Evolutionary conservation across 257 asterid species (phyloP).

Genomic region (Salvia splendens): DNA sequence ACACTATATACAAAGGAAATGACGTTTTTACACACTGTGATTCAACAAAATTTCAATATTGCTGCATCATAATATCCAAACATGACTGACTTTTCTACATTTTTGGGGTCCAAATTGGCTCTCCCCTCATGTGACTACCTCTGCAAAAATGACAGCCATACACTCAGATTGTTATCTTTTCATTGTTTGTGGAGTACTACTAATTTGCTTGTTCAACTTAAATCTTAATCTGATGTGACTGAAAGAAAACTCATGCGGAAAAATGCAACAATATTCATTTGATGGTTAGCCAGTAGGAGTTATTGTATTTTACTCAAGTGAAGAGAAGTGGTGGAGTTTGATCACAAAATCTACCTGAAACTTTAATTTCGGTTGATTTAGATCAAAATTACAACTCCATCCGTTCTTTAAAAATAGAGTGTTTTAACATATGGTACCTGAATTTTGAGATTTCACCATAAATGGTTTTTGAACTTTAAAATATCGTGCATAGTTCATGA

Average conservation of each 20-base stretch:
- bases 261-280: too few species aligned
- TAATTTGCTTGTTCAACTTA: too few species aligned
- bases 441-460: too few species aligned
- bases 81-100: background rate
- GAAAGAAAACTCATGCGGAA: too few species aligned
- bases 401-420: background rate
- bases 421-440: too few species aligned
- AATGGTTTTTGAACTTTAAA: too few species aligned
- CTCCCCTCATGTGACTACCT: conserved; percentile 13
- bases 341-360: background rate
- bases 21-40: background rate
- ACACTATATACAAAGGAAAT: conserved; percentile 16
- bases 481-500: too few species aligned
- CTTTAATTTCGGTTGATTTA: background rate
- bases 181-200: background rate
- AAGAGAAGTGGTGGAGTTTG: too few species aligned
- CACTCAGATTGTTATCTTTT: conserved; percentile 4
- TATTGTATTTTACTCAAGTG: too few species aligned
- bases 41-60: background rate
- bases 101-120: conserved; percentile 23
- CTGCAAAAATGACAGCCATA: conserved; percentile 15
- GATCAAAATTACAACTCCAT: background rate
- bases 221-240: too few species aligned
- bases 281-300: too few species aligned
- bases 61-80: conserved; percentile 19